Evolutionary conservation across 2,329 filamentous ascomycete genomes (phyloP), one percentile per base, ranked within the genome.

Genomic region (Paramyrothecium roridum): DNA sequence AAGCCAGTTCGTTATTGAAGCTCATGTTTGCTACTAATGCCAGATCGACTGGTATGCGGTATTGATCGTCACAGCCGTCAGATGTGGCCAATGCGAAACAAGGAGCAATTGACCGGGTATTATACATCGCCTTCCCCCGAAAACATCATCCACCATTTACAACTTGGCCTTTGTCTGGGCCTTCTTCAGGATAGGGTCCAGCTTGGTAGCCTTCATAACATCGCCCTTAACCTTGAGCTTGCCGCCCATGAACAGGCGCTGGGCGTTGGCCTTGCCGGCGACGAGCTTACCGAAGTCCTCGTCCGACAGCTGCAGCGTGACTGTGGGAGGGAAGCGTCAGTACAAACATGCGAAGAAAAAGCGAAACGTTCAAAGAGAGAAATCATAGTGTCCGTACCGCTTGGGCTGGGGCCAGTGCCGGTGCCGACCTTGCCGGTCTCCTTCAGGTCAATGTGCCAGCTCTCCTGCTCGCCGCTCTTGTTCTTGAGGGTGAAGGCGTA

Each of bases 141-240:
- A 48, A 49, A 8, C n/a, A 20, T 7, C 34, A 12, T 40, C 47
- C 19, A n/a, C n/a, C 17, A 58, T 23, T 79, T 86, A 93, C 77
- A 96, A 78, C 84, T 96, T 96, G 64, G 90, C 84, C 82, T 91
- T 90, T 67, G 78, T 81, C 79, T 91, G 88, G 40, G 90, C 89
- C 82, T 92, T 95, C 82, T 91, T 92, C 62, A 96, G 78, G 67
- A 98, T 89, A 45, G 91, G 90, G 76, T 97, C 92, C 76, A 97
- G 85, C 86, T 96, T 96, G 57, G 93, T 97, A 40, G 95, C 90
- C 85, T 97, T 97, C 93, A 98, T 98, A 58, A 98, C 86, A 73
- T 98, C 92, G 60, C 95, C 95, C 85, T 92, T 96, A 72, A 98
- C 85, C 89, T 98, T 99, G 70, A 99, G 82, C 83, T 96, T 97